A percentile compares a stretch with the other conserved stretches of the same genome.
These are phyloP conservation scores for Leccinum aurantiacum DNA, from an alignment of 768 basidiomycete species.

Conservation along the genomic window DNA sequence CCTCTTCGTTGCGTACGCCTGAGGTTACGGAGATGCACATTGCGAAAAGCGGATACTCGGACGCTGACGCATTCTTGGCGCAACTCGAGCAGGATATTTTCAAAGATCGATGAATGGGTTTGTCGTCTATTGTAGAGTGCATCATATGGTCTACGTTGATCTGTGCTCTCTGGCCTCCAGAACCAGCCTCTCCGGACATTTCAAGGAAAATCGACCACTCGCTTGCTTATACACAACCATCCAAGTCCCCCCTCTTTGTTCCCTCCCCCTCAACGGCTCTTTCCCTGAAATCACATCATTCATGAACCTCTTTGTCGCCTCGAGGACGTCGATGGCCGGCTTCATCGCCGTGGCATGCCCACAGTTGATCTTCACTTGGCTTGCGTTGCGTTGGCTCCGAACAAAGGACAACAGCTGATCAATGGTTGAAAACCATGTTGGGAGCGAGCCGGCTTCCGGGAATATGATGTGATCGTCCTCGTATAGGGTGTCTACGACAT, in stretches of 20 bases:
- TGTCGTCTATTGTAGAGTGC: neutral
- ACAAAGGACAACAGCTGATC: slow-evolving; percentile 46
- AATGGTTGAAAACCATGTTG: slow-evolving; percentile 47
- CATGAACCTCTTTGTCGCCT: slow-evolving; percentile 45
- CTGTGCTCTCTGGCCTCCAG: slow-evolving; percentile 33
- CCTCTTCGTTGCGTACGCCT: slow-evolving; percentile 13
- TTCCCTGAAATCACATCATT: slow-evolving; percentile 44
- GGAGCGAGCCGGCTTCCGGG: slow-evolving; percentile 52
- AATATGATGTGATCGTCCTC: slow-evolving; percentile 57
- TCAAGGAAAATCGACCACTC: slow-evolving; percentile 43
- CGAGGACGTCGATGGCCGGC: slow-evolving; percentile 48
- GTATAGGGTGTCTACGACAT: slow-evolving; percentile 58
- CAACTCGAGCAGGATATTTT: slow-evolving; percentile 64
- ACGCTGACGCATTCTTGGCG: slow-evolving; percentile 66
- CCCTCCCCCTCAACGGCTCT: slow-evolving; percentile 36
- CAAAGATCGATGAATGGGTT: slow-evolving; percentile 11
- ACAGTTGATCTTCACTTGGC: slow-evolving; percentile 44
- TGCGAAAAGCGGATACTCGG: slow-evolving; percentile 13
- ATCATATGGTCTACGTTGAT: slow-evolving; percentile 1
- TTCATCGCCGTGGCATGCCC: slow-evolving; percentile 48
- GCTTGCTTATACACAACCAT: slow-evolving; percentile 46
- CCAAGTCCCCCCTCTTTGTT: slow-evolving; percentile 36
- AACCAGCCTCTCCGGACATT: slow-evolving; percentile 50
- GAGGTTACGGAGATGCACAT: slow-evolving; percentile 30
- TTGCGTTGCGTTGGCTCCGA: slow-evolving; percentile 21